Evolutionary conservation across 257 asterid species (phyloP), one percentile per base, ranked within the genome.

Genomic region (Gardenia jasminoides): DNA sequence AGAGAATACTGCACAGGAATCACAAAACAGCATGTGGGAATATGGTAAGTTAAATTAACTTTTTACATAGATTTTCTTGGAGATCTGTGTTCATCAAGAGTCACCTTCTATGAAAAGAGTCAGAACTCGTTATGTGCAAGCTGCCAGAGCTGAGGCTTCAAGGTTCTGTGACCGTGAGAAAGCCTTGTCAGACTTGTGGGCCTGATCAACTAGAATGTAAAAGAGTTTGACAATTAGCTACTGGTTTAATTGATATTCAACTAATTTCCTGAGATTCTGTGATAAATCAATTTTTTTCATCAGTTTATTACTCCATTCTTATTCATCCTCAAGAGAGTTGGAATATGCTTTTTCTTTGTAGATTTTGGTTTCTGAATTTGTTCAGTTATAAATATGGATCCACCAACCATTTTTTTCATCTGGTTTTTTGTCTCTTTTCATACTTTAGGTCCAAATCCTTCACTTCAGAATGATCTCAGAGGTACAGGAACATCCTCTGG

Each of bases 21-120:
- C 94, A 70, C 89, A 81, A 76, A 82, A 78, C 79, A 88, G 89
- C 87, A 44, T 77, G 54, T 79, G 88, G 95, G 92, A 88, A 83
- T 84, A 88, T 61, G 75, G 98, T 94, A 75, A 82, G 77, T 82
- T 72, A 1, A 33, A 33, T 30, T 4, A 52, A 13, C 56, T 69
- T 26, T 50, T 48, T 52, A 2, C 19, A 16, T 17, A 10, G 22
- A 41, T 24, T 43, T 6, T 41, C 59, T 80, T 11, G 22, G 19
- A 56, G 31, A 20, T 48, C 39, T 31, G 50, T 43, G 72, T 72
- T 13, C 20, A 66, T 24, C 0, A n/a, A 43, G 5, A 28, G 3
- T 28, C 17, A 48, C 36, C 33, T 19, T n/a, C 15, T 4, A 17
- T 72, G 30, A 30, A 43, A 47, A 11, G 10, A 76, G 73, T 16